Base-by-base conservation (phyloP, 139 green algal genomes). In the Chlorella ohadii region DNA sequence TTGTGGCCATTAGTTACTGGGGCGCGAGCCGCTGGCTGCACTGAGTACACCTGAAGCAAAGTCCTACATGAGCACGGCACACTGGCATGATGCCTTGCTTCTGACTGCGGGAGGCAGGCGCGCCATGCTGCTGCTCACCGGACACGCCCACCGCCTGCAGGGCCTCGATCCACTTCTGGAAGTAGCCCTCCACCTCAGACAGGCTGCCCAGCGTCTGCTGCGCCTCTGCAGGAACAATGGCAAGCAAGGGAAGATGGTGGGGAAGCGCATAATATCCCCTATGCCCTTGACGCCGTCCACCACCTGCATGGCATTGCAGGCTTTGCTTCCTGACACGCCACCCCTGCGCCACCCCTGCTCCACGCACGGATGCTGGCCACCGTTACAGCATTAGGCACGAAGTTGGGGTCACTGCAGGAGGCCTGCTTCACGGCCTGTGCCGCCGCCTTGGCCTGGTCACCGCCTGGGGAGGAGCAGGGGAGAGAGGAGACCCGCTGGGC, bases 71-170 rank as follows among this genome's bases (percentile, higher is more conserved):
- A n/a, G n/a, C n/a, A n/a, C n/a, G n/a, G n/a, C n/a, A n/a, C n/a
- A n/a, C n/a, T n/a, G n/a, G n/a, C n/a, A n/a, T n/a, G n/a, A n/a
- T n/a, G n/a, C n/a, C n/a, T n/a, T n/a, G n/a, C n/a, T n/a, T n/a
- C n/a, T n/a, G n/a, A n/a, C n/a, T n/a, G n/a, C n/a, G n/a, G n/a
- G n/a, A n/a, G n/a, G n/a, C n/a, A n/a, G n/a, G n/a, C n/a, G n/a
- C n/a, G n/a, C n/a, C n/a, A n/a, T n/a, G 31, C 25, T 3, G 1
- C 5, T 39, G 25, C 31, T 31, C 12, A 77, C 74, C 74, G 34
- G 74, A 55, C 55, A 81, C 33, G 7, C 74, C 74, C 55, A 81
- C 55, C 4, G 74, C 74, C n/a, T 47, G 31, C 33, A 81, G 33
- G 0, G 74, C 74, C 0, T n/a, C 9, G 19, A 68, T 57, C 2